A percentile compares a stretch with the other conserved stretches of the same genome.
These are phyloP conservation scores for Corymbia citriodora DNA, from an alignment of 441 rosid genomes.

Conservation along the genomic window DNA sequence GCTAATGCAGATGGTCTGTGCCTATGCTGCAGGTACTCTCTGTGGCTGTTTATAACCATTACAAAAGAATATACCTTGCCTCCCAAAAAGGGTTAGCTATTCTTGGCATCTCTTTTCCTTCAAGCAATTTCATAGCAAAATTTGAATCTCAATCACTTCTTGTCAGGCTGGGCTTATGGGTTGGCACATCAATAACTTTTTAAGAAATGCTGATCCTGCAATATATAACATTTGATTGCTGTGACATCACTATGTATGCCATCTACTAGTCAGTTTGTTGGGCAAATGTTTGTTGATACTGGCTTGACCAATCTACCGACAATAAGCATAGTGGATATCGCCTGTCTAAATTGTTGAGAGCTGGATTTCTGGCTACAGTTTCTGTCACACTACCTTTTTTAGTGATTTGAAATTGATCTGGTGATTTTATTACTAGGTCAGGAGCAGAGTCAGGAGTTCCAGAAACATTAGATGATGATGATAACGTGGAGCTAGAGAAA, in stretches of 20 bases:
- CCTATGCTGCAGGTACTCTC: slow-evolving; percentile 64
- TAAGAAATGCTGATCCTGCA: neutral
- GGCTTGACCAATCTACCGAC: neutral
- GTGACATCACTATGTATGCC: neutral
- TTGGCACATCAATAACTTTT: neutral
- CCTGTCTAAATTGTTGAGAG: neutral
- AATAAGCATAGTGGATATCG: neutral
- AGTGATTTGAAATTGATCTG: slow-evolving; percentile 21
- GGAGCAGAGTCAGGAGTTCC: slow-evolving; percentile 48
- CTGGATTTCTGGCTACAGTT: neutral
- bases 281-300: neutral
- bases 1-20: neutral
- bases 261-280: neutral
- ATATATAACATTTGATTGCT: neutral
- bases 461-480: slow-evolving; percentile 49
- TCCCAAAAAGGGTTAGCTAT: slow-evolving; percentile 67
- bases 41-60: slow-evolving; percentile 94
- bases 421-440: slow-evolving; percentile 64
- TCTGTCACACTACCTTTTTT: neutral
- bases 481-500: slow-evolving; percentile 85
- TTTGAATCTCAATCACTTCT: neutral
- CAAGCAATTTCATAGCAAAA: neutral
- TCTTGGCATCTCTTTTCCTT: slow-evolving; percentile 1
- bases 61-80: slow-evolving; percentile 76
- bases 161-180: neutral